Base-by-base conservation (phyloP, 164 flowering plant genomes). In the Amborella trichopoda region DNA sequence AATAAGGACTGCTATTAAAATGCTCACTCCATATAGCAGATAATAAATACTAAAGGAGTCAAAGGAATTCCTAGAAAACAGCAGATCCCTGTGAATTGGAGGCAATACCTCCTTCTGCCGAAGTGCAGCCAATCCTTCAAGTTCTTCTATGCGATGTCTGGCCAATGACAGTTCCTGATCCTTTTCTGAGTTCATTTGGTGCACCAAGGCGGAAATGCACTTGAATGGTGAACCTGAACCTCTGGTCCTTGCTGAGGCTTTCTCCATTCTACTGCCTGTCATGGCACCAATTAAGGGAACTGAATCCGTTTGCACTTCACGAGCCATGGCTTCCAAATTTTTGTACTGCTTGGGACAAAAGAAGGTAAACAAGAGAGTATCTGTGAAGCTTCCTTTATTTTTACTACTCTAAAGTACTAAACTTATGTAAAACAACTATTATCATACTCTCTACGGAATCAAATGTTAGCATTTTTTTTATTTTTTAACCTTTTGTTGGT, bases 211-310 rank as follows among this genome's bases (percentile, higher is more conserved):
- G 40, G 75, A 24, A 44, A 89, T 80, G 72, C 97, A 89, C 59
- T 80, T 80, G 62, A 89, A 89, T 17, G 97, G 97, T 26, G 97
- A 89, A 61, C 85, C 67, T 2, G 97, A 88, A 40, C 94, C 84
- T 64, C 93, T 76, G 38, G 81, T 20, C 68, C 83, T 84, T 5
- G 54, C 43, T 40, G 81, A 59, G 59, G 48, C 52, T 63, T 55
- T 81, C 43, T 81, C 89, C 26, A 45, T 55, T 58, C 55, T 81
- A 9, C 78, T 80, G 6, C 33, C 20, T 28, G 60, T 25, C 28
- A 71, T 42, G 38, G 59, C 53, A 25, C 54, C 52, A 44, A 57
- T 55, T 41, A 43, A 49, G 19, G 68, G 44, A 44, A 58, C 56
- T 53, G 68, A 49, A 54, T 75, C 70, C 46, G 54, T 52, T 61